Evolutionary conservation across 1,139 yeast species (phyloP).

Genomic region (Kodamaea sp.): DNA sequence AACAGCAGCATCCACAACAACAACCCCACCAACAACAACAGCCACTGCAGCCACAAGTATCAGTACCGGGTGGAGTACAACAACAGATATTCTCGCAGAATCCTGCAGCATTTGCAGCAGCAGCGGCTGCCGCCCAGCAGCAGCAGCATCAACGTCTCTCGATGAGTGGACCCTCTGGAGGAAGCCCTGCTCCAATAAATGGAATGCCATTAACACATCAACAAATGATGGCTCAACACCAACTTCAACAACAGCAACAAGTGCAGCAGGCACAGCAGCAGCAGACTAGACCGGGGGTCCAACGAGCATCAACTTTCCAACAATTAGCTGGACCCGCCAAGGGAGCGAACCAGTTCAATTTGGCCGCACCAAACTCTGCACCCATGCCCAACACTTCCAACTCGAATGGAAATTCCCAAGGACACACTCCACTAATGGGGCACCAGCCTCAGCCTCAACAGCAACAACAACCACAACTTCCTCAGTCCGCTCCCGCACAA

Average conservation of each 20-base stretch:
- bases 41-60: slow-evolving; percentile 4
- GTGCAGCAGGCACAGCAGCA: slow-evolving; percentile 8
- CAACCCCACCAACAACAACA: slow-evolving; percentile 4
- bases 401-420: slow-evolving; percentile 25
- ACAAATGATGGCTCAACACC: slow-evolving; percentile 8
- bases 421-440: slow-evolving; percentile 32
- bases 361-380: slow-evolving; percentile 28
- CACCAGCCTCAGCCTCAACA: slow-evolving; percentile 24
- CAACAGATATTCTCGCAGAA: slow-evolving; percentile 8
- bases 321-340: slow-evolving; percentile 9
- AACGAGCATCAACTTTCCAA: slow-evolving; percentile 18
- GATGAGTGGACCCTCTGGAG: slow-evolving; percentile 8
- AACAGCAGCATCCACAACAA: slow-evolving; percentile 4
- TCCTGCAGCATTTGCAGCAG: slow-evolving; percentile 13
- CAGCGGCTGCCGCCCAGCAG: slow-evolving; percentile 18
- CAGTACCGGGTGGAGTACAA: slow-evolving; percentile 5
- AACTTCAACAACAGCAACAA: slow-evolving; percentile 1
- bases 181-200: slow-evolving; percentile 7
- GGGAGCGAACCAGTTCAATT: slow-evolving; percentile 7
- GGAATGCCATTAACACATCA: slow-evolving; percentile 7
- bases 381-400: slow-evolving; percentile 22
- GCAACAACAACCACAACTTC: slow-evolving; percentile 6
- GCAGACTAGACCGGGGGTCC: slow-evolving; percentile 23
- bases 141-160: slow-evolving; percentile 10
- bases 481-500: slow-evolving; percentile 5